These are phyloP conservation scores for Tephrocybe sp. DNA, from an alignment of 768 basidiomycete species.

Conservation along the genomic window DNA sequence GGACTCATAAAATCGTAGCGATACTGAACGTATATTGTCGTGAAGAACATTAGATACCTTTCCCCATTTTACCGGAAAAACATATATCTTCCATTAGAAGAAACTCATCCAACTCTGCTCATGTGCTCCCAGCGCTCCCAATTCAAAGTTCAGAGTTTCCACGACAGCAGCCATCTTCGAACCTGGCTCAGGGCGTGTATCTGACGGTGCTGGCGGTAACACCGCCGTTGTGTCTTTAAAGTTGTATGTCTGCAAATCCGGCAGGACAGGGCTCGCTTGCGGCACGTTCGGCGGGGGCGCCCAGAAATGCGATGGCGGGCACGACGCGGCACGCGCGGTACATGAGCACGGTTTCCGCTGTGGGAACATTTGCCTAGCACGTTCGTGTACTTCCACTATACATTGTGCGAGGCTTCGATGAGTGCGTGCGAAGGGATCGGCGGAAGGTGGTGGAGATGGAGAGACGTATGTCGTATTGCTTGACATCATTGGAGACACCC, in stretches of 20 bases:
- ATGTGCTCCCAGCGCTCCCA: slow-evolving; percentile 40
- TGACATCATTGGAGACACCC: slow-evolving; percentile 10
- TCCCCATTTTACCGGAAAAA: too few species aligned
- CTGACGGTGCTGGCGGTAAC: slow-evolving; percentile 25
- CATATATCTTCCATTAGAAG: slow-evolving; percentile 36
- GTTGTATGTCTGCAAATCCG: slow-evolving; percentile 33
- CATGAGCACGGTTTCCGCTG: slow-evolving; percentile 44
- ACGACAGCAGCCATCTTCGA: slow-evolving; percentile 39
- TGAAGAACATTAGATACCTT: too few species aligned
- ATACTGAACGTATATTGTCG: too few species aligned
- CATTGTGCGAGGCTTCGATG: slow-evolving; percentile 45
- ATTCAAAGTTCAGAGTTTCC: slow-evolving; percentile 47
- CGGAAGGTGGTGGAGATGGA: slow-evolving; percentile 20
- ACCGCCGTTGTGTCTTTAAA: slow-evolving; percentile 23
- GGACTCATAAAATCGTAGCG: too few species aligned
- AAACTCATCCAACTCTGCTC: slow-evolving; percentile 49
- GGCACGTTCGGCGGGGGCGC: slow-evolving; percentile 35
- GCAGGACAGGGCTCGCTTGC: slow-evolving; percentile 35
- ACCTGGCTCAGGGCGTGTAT: slow-evolving; percentile 25
- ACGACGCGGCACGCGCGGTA: slow-evolving; percentile 20
- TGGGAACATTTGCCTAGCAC: slow-evolving; percentile 41
- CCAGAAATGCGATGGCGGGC: slow-evolving; percentile 46
- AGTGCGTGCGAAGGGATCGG: slow-evolving; percentile 37
- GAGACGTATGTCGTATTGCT: slow-evolving; percentile 16
- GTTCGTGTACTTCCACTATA: slow-evolving; percentile 45